Evolutionary conservation across 1,284 basidiomycete genomes (phyloP).

Genomic region (Apiotrichum akiyoshidainum): DNA sequence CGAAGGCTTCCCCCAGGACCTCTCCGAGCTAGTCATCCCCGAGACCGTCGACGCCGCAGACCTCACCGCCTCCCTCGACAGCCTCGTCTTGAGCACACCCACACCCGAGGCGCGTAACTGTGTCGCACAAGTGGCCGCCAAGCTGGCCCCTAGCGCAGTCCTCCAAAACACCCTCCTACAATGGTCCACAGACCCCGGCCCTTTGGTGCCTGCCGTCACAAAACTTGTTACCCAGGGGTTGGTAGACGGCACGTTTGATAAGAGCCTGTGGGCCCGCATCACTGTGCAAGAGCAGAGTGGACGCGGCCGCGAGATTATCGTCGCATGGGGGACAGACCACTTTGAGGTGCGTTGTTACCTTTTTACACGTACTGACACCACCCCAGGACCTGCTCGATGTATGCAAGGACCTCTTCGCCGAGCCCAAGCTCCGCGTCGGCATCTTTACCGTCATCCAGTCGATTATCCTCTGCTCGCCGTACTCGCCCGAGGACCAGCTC

Average conservation of each 20-base stretch:
- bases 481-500: constrained; percentile 27
- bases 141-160: constrained; percentile 6
- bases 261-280: constrained; percentile 8
- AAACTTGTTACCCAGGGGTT: constrained; percentile 4
- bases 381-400: not conserved
- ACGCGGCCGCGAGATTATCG: constrained; percentile 8
- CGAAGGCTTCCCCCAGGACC: constrained; percentile 22
- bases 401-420: constrained; percentile 12
- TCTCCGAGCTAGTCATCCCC: constrained; percentile 7
- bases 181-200: constrained; percentile 11
- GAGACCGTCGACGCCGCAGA: constrained; percentile 5
- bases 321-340: constrained; percentile 20
- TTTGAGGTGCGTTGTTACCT: constrained; percentile 19
- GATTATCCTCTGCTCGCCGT: constrained; percentile 26
- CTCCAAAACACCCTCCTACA: constrained; percentile 9
- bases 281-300: not conserved
- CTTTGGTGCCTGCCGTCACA: not conserved
- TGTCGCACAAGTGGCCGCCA: constrained; percentile 12
- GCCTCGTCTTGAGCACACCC: constrained; percentile 2
- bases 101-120: constrained; percentile 18
- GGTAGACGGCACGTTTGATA: constrained; percentile 9
- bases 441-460: constrained; percentile 29
- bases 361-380: too few species aligned
- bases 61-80: constrained; percentile 10
- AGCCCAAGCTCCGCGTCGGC: constrained; percentile 23